Percentiles rank a stretch among this genome's conserved stretches.
Evolutionary conservation across 2,329 filamentous ascomycete species (phyloP).

Genomic region (Exophiala oligosperma): DNA sequence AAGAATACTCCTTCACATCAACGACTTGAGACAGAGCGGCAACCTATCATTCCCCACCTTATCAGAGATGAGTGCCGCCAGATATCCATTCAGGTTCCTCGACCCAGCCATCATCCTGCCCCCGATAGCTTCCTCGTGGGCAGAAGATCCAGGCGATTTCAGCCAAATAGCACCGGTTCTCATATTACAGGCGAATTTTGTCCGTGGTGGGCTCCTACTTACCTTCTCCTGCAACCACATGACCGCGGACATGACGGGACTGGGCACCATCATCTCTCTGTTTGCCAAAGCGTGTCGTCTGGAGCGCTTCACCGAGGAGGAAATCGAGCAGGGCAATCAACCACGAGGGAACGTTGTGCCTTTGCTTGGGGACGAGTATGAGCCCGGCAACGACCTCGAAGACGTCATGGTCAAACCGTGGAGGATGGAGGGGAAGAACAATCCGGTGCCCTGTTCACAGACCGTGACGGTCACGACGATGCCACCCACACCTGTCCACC

Average conservation of each 20-base stretch:
- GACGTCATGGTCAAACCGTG: slow-evolving; percentile 35
- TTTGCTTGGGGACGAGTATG: slow-evolving; percentile 40
- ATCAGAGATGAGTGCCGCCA: slow-evolving; percentile 35
- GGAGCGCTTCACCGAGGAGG: slow-evolving; percentile 48
- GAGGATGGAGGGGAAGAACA: slow-evolving; percentile 1
- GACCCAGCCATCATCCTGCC: slow-evolving; percentile 45
- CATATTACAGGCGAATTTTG: slow-evolving; percentile 50
- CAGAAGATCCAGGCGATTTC: slow-evolving; percentile 17
- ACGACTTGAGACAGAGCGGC: slow-evolving; percentile 40
- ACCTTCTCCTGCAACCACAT: slow-evolving; percentile 52
- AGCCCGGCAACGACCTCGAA: slow-evolving; percentile 38
- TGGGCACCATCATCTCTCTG: slow-evolving; percentile 48
- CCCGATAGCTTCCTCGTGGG: slow-evolving; percentile 41
- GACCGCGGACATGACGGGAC: slow-evolving; percentile 53
- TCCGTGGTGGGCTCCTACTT: slow-evolving; percentile 52
- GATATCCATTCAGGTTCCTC: slow-evolving; percentile 52
- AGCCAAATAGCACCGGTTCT: slow-evolving; percentile 41
- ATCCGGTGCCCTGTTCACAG: slow-evolving; percentile 14
- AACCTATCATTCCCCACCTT: slow-evolving; percentile 36
- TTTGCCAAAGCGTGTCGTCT: slow-evolving; percentile 51
- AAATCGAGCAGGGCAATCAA: slow-evolving; percentile 46
- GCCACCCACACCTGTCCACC: slow-evolving; percentile 3
- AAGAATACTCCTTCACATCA: slow-evolving; percentile 41
- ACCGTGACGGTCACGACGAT: slow-evolving; percentile 1
- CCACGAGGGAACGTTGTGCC: slow-evolving; percentile 41